A percentile compares a stretch with the other conserved stretches of the same genome.
phyloP scores from a whole-genome alignment of 2,329 filamentous ascomycete species.

The Pseudopithomyces maydicus region DNA sequence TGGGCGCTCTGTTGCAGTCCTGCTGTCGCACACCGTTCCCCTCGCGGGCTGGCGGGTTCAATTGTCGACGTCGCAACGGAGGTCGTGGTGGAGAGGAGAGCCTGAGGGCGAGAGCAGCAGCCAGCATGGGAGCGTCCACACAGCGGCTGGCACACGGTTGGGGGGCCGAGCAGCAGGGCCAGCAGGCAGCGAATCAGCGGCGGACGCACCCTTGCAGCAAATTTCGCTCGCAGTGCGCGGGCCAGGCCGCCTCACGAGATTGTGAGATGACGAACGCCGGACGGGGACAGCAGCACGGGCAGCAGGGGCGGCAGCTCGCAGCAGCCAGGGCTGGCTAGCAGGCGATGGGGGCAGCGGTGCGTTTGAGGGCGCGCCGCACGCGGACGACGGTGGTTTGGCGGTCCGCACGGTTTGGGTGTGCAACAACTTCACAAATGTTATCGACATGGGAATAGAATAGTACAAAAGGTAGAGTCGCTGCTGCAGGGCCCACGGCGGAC shows the following conservation, averaged over 20 bases:
- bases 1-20: conserved; percentile 10
- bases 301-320: too few relatives aligned
- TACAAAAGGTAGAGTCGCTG: background rate
- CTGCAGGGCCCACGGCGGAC: conserved; percentile 2
- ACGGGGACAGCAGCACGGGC: background rate
- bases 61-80: conserved; percentile 41
- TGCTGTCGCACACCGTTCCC: conserved; percentile 8
- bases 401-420: too few relatives aligned
- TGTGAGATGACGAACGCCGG: conserved; percentile 11
- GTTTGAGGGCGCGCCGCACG: background rate
- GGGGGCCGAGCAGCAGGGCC: background rate
- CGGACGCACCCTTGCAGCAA: background rate
- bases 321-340: too few relatives aligned
- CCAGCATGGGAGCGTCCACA: background rate
- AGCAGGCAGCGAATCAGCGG: conserved; percentile 1
- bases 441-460: too few relatives aligned
- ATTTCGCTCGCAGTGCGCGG: conserved; percentile 7
- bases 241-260: conserved; percentile 5
- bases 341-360: background rate
- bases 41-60: conserved; percentile 15
- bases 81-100: conserved; percentile 24
- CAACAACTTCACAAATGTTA: too few relatives aligned
- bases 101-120: conserved; percentile 9
- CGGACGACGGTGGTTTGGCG: background rate
- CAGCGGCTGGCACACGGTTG: conserved; percentile 1